Percentiles rank a stretch among this genome's conserved stretches.
These are phyloP conservation scores for Petasospora rhodanensis DNA, from an alignment of 1,139 yeast species.

Conservation along the genomic window DNA sequence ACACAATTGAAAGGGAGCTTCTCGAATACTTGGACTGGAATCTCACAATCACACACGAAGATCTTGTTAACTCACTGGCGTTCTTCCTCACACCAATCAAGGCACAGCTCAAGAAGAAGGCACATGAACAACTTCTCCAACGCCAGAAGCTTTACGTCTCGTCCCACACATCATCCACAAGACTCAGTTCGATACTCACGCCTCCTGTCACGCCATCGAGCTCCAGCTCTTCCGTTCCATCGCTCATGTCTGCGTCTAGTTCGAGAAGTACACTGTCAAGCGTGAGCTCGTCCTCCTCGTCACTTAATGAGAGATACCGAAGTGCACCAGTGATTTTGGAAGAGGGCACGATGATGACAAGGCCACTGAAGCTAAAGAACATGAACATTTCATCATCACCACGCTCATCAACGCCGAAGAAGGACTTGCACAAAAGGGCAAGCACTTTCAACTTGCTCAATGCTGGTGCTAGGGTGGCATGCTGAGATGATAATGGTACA, in stretches of 20 bases:
- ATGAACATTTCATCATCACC: constrained; percentile 12
- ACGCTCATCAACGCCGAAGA: no score
- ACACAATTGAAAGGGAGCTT: constrained; percentile 86
- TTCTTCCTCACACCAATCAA: constrained; percentile 78
- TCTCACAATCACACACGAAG: constrained; percentile 61
- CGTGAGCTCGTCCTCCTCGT: constrained; percentile 12
- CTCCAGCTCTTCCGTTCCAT: constrained; percentile 25
- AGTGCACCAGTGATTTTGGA: constrained; percentile 5
- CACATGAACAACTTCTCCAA: constrained; percentile 18
- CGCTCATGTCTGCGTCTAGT: constrained; percentile 27
- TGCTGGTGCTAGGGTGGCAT: constrained; percentile 11
- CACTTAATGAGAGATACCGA: constrained; percentile 10
- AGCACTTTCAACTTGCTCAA: constrained; percentile 18
- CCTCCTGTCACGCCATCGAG: constrained; percentile 12
- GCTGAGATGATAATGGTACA: no score
- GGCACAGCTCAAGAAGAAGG: constrained; percentile 28
- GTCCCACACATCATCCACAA: constrained; percentile 15
- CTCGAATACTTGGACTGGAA: constrained; percentile 83
- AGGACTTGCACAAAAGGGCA: constrained; percentile 7
- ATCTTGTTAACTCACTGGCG: constrained; percentile 61
- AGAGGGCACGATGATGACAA: constrained; percentile 10
- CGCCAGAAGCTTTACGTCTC: constrained; percentile 21
- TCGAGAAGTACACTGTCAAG: constrained; percentile 26
- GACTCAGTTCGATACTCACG: constrained; percentile 14
- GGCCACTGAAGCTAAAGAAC: constrained; percentile 18